These are phyloP conservation scores for Phytophthora constricta DNA, from an alignment of 352 stramenopile species.

Conservation along the genomic window DNA sequence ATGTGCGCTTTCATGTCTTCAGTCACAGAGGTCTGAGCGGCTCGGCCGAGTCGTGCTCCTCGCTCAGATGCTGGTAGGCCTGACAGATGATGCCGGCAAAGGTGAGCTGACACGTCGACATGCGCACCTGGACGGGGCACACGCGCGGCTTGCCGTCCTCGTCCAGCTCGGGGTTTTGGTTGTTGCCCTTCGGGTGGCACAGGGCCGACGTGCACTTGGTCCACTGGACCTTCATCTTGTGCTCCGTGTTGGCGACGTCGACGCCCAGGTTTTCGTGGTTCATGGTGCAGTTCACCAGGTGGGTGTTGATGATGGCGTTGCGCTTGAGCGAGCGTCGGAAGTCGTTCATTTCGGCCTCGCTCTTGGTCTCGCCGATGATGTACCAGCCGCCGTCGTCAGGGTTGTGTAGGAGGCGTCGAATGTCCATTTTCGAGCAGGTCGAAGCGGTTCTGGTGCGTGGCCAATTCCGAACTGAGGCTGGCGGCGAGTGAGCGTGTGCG, in stretches of 20 bases:
- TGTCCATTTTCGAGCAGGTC: slow-evolving; percentile 53
- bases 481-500: slow-evolving; percentile 1
- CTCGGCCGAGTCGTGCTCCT: slow-evolving; percentile 79
- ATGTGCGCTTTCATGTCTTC: slow-evolving; percentile 82
- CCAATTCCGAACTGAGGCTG: slow-evolving; percentile 33
- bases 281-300: slow-evolving; percentile 86
- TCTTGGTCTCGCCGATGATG: slow-evolving; percentile 79
- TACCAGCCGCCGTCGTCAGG: slow-evolving; percentile 80
- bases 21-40: slow-evolving; percentile 75
- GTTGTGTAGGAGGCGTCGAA: slow-evolving; percentile 79
- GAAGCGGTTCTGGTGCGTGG: slow-evolving; percentile 5
- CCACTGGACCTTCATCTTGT: slow-evolving; percentile 90
- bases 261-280: slow-evolving; percentile 64
- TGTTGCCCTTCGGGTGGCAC: slow-evolving; percentile 72
- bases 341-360: slow-evolving; percentile 74
- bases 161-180: slow-evolving; percentile 32
- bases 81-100: slow-evolving; percentile 76
- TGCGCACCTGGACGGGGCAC: slow-evolving; percentile 79
- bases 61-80: slow-evolving; percentile 77
- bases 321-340: slow-evolving; percentile 81
- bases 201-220: slow-evolving; percentile 83
- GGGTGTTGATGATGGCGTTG: slow-evolving; percentile 87
- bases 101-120: slow-evolving; percentile 85
- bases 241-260: slow-evolving; percentile 49
- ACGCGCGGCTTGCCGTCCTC: slow-evolving; percentile 42